A percentile compares a stretch with the other conserved stretches of the same genome.
phyloP scores from a whole-genome alignment of 148 eudicot species.

The Cornus controversa region DNA sequence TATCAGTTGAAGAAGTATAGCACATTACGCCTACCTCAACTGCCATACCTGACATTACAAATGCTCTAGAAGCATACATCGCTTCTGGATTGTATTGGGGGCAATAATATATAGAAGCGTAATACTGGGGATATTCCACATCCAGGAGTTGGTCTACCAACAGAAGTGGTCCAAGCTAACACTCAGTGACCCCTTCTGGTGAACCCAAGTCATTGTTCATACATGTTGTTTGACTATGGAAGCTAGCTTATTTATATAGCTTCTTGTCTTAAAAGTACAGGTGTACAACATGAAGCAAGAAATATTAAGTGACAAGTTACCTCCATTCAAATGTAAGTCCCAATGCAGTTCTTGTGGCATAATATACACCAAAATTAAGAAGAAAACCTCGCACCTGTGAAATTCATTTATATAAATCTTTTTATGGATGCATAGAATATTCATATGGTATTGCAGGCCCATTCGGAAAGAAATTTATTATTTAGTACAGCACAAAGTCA shows the following conservation, averaged over 20 bases:
- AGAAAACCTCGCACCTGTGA: conserved; percentile 95
- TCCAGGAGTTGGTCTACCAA: neutral
- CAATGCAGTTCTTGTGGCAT: conserved; percentile 93
- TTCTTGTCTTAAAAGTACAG: neutral
- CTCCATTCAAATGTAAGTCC: conserved; percentile 94
- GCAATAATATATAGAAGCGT: neutral
- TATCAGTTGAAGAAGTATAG: neutral
- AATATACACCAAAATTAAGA: conserved; percentile 93
- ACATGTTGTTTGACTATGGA: neutral
- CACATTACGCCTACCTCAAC: neutral
- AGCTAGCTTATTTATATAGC: neutral
- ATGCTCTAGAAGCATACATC: neutral
- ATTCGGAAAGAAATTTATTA: neutral
- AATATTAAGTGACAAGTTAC: conserved; percentile 32
- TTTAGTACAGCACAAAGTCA: neutral
- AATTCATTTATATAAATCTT: conserved; percentile 17
- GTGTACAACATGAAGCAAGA: neutral
- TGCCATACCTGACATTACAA: neutral
- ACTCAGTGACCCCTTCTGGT: neutral
- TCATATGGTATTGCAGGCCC: neutral
- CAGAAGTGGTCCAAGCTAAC: conserved; percentile 1
- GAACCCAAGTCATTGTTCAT: neutral
- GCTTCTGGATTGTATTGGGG: neutral
- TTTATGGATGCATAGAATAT: too few relatives aligned
- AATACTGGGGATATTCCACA: neutral